A percentile compares a stretch with the other conserved stretches of the same genome.
Evolutionary conservation across 192 early-diverging fungal species (phyloP).

Genomic region (Coemansia umbellata): DNA sequence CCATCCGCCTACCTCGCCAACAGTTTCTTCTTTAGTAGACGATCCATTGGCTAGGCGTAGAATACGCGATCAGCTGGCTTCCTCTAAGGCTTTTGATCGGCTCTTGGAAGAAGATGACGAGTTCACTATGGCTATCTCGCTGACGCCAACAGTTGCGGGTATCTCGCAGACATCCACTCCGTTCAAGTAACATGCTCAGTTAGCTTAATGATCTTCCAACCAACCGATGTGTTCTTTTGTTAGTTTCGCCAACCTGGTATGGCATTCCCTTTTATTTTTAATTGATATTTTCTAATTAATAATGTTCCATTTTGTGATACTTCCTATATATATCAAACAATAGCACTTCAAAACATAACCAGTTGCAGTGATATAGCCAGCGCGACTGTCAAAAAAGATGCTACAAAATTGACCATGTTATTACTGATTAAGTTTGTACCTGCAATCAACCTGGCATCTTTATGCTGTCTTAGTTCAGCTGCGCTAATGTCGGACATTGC

Average conservation of each 20-base stretch:
- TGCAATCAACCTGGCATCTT: conserved; percentile 55
- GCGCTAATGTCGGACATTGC: conserved; percentile 54
- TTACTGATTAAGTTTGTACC: conserved; percentile 75
- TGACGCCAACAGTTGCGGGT: conserved; percentile 37
- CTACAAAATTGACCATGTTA: conserved; percentile 58
- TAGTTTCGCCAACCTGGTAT: no score
- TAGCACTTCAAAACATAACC: background rate
- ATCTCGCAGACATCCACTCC: background rate
- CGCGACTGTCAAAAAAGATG: conserved; percentile 27
- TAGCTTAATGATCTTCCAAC: no score
- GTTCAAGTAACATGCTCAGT: background rate
- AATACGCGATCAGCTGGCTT: conserved; percentile 45
- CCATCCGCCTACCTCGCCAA: conserved; percentile 25
- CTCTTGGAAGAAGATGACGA: conserved; percentile 40
- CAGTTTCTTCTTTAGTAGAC: conserved; percentile 29
- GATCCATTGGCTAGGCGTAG: conserved; percentile 37
- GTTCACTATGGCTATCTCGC: conserved; percentile 47
- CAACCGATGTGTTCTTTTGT: no score
- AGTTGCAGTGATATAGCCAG: conserved; percentile 8
- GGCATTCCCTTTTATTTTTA: no score
- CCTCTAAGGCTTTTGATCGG: conserved; percentile 37
- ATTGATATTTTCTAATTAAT: no score
- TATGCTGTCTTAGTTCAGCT: conserved; percentile 37
- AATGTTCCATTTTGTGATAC: no score
- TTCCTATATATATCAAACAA: background rate